phyloP scores from a whole-genome alignment of 805 yeast genomes.

The Teunomyces pallodes region DNA sequence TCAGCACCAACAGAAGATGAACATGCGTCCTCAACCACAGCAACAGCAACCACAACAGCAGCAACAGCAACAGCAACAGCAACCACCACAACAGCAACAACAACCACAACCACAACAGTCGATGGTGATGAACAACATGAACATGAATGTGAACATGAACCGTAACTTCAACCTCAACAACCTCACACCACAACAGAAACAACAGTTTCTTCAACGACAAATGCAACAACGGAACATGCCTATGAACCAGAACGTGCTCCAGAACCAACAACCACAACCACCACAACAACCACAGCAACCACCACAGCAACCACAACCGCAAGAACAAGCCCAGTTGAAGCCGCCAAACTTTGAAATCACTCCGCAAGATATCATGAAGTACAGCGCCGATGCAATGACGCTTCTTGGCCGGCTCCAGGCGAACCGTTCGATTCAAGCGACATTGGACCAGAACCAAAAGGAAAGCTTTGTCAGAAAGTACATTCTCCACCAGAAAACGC shows the following conservation, averaged over 20 bases:
- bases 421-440: slow-evolving; percentile 31
- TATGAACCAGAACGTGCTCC: background rate
- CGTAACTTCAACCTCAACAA: slow-evolving; percentile 19
- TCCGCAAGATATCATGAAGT: slow-evolving; percentile 38
- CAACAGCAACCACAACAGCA: slow-evolving; percentile 7
- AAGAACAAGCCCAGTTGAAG: slow-evolving; percentile 21
- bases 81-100: slow-evolving; percentile 5
- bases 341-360: slow-evolving; percentile 33
- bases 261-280: slow-evolving; percentile 13
- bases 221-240: slow-evolving; percentile 21
- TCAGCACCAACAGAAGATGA: slow-evolving; percentile 44
- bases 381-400: slow-evolving; percentile 40
- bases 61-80: slow-evolving; percentile 14
- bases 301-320: slow-evolving; percentile 19
- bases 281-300: slow-evolving; percentile 14
- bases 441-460: slow-evolving; percentile 35
- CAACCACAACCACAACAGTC: slow-evolving; percentile 10
- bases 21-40: slow-evolving; percentile 5
- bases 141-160: slow-evolving; percentile 6
- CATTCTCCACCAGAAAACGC: slow-evolving; percentile 38
- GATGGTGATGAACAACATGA: slow-evolving; percentile 15
- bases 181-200: slow-evolving; percentile 36
- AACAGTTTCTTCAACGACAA: slow-evolving; percentile 37
- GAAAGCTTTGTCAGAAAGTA: slow-evolving; percentile 38
- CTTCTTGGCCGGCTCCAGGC: slow-evolving; percentile 35